Evolutionary conservation across 192 early-diverging fungal species (phyloP), one percentile per base, ranked within the genome.

Genomic region (Entomortierella chlamydospora): DNA sequence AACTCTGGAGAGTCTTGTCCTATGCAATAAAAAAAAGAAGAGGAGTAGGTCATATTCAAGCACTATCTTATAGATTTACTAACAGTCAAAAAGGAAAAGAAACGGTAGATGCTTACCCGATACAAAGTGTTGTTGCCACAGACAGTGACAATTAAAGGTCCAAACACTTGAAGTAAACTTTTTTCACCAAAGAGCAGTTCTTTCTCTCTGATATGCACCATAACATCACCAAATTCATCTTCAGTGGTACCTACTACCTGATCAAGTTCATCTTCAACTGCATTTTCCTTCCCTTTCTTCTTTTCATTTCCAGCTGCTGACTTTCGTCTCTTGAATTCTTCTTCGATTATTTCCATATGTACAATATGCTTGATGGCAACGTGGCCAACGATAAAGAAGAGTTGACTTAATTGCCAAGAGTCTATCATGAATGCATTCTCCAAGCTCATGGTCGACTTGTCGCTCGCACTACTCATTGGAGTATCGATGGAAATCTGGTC

Each of bases 281-380:
- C 70, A 0, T 70, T 74, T 17, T 85, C 56, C 51, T 82, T 72
- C 17, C 51, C 71, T 42, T 69, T 81, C 62, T 77, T 81, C 50
- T 82, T 84, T 39, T 84, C 68, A 37, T 47, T 69, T 70, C 76
- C 68, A 9, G 64, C 73, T 18, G 68, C 72, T 0, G 65, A 62
- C 82, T 92, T 96, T 70, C 92, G 87, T 30, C 95, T 86, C 83
- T 99, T 99, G 86, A 93, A 95, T 43, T 96, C 97, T 20, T 91
- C 85, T 83, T 99, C 98, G 26, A 99, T 90, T 2, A 90, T 86
- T 84, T 99, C 98, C 52, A 99, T 83, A 81, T 98, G 92, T 29
- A 98, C 96, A 73, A 97, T 96, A 71, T 98, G 93, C 83, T 98
- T 97, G 68, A 99, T 93, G 0, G 95, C 97, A 18, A 97, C 90